Evolutionary conservation across 2,329 filamentous ascomycete species (phyloP).

Genomic region (Whalleya microplaca): DNA sequence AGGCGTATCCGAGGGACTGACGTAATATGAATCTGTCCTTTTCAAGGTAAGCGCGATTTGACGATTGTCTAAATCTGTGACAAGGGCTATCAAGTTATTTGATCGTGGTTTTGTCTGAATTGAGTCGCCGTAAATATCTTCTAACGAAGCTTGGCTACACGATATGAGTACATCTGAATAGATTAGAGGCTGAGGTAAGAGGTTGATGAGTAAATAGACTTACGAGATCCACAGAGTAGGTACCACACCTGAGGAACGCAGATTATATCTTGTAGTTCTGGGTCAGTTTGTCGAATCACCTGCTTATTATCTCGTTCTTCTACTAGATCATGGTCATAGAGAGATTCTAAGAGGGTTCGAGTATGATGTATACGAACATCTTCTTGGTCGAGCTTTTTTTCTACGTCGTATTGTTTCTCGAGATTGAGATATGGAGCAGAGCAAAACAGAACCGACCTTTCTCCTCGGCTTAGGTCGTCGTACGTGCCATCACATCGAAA

Average conservation of each 20-base stretch:
- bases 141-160: conserved; percentile 5
- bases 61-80: conserved; percentile 12
- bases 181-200: background rate
- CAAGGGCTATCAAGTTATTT: conserved; percentile 4
- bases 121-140: conserved; percentile 1
- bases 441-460: conserved; percentile 9
- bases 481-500: conserved; percentile 13
- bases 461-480: conserved; percentile 1
- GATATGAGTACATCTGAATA: conserved; percentile 10
- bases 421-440: conserved; percentile 10
- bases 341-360: conserved; percentile 13
- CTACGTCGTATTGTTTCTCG: background rate
- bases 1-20: background rate
- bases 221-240: conserved; percentile 11
- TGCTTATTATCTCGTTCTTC: conserved; percentile 6
- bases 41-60: conserved; percentile 8
- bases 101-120: conserved; percentile 2
- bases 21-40: conserved; percentile 9
- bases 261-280: conserved; percentile 1
- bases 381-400: background rate
- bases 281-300: background rate
- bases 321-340: conserved; percentile 12
- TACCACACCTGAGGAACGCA: conserved; percentile 12
- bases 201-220: background rate
- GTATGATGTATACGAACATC: conserved; percentile 1